Percentiles rank a stretch among this genome's conserved stretches.
These are phyloP conservation scores for Colletotrichum musicola DNA, from an alignment of 2,329 filamentous ascomycete genomes.

Conservation along the genomic window DNA sequence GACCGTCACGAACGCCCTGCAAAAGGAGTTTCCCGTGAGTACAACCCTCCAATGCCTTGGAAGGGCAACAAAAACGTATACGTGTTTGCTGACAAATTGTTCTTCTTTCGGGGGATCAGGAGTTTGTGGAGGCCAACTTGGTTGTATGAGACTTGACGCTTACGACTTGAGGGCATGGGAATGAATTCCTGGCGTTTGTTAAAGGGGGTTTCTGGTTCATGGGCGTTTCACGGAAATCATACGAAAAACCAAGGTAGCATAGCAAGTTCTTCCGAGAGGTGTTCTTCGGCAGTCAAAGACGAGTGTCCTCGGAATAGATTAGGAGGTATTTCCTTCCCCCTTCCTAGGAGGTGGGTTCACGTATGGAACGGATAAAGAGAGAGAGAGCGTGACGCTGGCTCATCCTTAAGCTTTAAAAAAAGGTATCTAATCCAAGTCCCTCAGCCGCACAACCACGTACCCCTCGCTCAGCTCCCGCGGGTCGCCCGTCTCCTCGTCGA, in stretches of 20 bases:
- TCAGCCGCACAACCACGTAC: constrained; percentile 66
- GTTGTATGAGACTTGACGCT: constrained; percentile 49
- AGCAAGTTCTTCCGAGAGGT: constrained; percentile 22
- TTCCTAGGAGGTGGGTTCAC: no score
- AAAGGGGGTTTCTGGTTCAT: not conserved
- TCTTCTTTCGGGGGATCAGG: constrained; percentile 50
- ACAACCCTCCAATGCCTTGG: constrained; percentile 8
- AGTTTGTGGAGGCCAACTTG: constrained; percentile 69
- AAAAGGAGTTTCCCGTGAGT: constrained; percentile 80
- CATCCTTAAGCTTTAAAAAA: constrained; percentile 16
- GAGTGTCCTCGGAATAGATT: no score
- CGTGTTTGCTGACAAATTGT: not conserved
- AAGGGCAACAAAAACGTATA: no score
- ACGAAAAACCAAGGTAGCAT: constrained; percentile 22
- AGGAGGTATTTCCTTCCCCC: no score
- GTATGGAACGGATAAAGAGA: not conserved
- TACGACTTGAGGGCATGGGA: constrained; percentile 1
- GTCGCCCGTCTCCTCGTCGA: constrained; percentile 65
- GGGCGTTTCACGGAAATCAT: constrained; percentile 33
- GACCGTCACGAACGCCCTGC: constrained; percentile 83
- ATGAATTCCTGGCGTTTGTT: constrained; percentile 25
- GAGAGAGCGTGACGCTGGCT: constrained; percentile 14
- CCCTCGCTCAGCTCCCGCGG: constrained; percentile 62
- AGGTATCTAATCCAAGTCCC: constrained; percentile 61
- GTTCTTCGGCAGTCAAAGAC: not conserved